Conservation (phyloP, 1,139 yeast species). For the Nadsonia commutata region DNA sequence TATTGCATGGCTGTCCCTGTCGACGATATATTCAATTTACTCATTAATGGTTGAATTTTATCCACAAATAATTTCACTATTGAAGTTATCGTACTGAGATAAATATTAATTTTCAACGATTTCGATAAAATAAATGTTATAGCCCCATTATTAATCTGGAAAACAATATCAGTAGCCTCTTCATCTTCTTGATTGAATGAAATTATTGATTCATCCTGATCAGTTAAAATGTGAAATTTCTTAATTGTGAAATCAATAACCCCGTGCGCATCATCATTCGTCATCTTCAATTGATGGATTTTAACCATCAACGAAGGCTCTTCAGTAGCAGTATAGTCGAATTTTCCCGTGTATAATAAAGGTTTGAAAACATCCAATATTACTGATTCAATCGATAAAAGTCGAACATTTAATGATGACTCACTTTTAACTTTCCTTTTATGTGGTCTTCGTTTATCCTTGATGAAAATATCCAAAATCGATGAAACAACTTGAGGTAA, state of each 20-base stretch:
- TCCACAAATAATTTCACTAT: not conserved
- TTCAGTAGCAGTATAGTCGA: not conserved
- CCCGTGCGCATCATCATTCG: not conserved
- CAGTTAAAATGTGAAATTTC: conserved; percentile 8
- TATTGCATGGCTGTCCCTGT: no score
- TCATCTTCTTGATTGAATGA: not conserved
- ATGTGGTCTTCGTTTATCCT: conserved; percentile 2
- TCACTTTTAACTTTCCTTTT: not conserved
- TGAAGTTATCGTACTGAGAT: not conserved
- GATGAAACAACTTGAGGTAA: conserved; percentile 21
- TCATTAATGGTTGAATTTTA: not conserved
- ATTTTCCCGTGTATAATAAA: conserved; percentile 10
- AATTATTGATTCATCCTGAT: conserved; percentile 3
- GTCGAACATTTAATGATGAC: not conserved
- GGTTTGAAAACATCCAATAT: conserved; percentile 8
- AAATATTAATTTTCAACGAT: not conserved
- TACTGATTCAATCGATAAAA: conserved; percentile 2
- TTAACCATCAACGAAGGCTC: not conserved
- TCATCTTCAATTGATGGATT: not conserved
- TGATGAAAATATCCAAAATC: conserved; percentile 15
- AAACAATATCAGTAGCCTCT: not conserved
- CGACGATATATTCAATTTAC: no score
- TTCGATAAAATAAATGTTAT: not conserved
- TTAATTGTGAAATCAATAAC: conserved; percentile 2
- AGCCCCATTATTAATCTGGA: not conserved